A percentile compares a stretch with the other conserved stretches of the same genome.
phyloP scores from a whole-genome alignment of 306 rosid species.

The Glycyrrhiza uralensis region DNA sequence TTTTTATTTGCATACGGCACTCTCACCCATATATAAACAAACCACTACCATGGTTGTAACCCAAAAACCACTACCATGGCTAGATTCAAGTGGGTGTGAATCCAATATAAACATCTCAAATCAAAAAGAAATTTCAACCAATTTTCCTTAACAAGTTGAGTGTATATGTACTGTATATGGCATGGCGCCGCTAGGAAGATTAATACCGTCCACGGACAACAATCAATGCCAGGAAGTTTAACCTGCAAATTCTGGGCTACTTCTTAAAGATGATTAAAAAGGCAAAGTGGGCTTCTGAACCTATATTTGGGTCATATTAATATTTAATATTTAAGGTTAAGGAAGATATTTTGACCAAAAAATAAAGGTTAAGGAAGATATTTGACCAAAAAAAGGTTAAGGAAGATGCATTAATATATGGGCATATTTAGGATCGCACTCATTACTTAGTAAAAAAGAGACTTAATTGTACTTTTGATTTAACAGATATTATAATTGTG shows the following conservation, averaged over 20 bases:
- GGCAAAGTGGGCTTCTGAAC: not conserved
- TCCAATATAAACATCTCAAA: not conserved
- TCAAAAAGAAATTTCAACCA: not conserved
- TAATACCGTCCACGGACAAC: not conserved
- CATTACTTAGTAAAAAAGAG: too few relatives aligned
- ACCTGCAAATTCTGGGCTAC: constrained; percentile 17
- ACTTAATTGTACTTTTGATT: too few relatives aligned
- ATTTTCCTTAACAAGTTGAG: not conserved
- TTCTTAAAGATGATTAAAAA: not conserved
- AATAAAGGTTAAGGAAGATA: too few relatives aligned
- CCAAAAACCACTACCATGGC: not conserved
- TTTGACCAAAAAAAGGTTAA: too few relatives aligned
- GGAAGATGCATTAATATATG: too few relatives aligned
- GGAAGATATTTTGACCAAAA: too few relatives aligned
- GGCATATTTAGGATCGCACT: too few relatives aligned
- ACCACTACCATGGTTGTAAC: too few relatives aligned
- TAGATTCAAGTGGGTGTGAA: not conserved
- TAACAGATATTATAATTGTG: too few relatives aligned
- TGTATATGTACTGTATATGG: not conserved
- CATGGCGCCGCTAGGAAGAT: not conserved
- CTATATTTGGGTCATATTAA: not conserved
- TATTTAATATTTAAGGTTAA: not conserved
- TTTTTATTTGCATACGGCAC: too few relatives aligned
- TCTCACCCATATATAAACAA: too few relatives aligned
- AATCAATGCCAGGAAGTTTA: constrained; percentile 1